Conservation (phyloP, 2,329 filamentous ascomycete genomes). For the Fusarium sp. region DNA sequence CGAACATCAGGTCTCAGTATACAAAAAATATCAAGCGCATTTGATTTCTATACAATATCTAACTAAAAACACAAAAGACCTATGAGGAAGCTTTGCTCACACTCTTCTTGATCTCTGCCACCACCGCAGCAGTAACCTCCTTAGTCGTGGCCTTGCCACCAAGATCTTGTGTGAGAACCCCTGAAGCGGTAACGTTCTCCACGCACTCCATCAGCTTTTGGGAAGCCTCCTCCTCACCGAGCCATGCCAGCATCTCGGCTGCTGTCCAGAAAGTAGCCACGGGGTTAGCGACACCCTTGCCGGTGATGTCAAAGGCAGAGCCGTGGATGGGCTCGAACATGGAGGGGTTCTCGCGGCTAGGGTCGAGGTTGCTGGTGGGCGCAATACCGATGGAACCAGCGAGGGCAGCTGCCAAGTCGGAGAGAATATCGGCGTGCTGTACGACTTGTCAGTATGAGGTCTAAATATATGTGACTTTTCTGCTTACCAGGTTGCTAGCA, state of each 20-base stretch:
- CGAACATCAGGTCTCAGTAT: too few species aligned
- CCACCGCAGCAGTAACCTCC: slow-evolving; percentile 55
- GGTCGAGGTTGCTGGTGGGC: slow-evolving; percentile 78
- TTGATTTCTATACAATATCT: not conserved
- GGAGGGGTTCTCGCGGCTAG: slow-evolving; percentile 65
- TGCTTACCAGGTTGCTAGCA: slow-evolving; percentile 68
- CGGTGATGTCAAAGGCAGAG: slow-evolving; percentile 71
- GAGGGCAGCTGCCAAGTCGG: slow-evolving; percentile 78
- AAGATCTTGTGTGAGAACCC: slow-evolving; percentile 67
- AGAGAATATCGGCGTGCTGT: slow-evolving; percentile 74
- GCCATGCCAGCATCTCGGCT: slow-evolving; percentile 70
- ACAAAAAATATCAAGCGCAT: not conserved
- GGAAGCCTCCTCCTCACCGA: slow-evolving; percentile 68
- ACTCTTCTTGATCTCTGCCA: slow-evolving; percentile 44
- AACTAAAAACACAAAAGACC: not conserved
- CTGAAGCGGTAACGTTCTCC: slow-evolving; percentile 66
- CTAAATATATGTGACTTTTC: fast-evolving
- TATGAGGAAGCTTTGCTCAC: slow-evolving; percentile 22
- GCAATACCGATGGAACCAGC: slow-evolving; percentile 81
- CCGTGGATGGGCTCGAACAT: slow-evolving; percentile 76
- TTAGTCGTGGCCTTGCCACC: slow-evolving; percentile 61
- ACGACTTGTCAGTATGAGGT: not conserved
- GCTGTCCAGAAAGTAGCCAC: slow-evolving; percentile 73
- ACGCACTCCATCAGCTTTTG: slow-evolving; percentile 65
- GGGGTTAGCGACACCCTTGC: slow-evolving; percentile 70